Percentiles rank a stretch among this genome's conserved stretches.
Evolutionary conservation across 2,329 filamentous ascomycete species (phyloP).

Genomic region (Delphinella strobiligena): DNA sequence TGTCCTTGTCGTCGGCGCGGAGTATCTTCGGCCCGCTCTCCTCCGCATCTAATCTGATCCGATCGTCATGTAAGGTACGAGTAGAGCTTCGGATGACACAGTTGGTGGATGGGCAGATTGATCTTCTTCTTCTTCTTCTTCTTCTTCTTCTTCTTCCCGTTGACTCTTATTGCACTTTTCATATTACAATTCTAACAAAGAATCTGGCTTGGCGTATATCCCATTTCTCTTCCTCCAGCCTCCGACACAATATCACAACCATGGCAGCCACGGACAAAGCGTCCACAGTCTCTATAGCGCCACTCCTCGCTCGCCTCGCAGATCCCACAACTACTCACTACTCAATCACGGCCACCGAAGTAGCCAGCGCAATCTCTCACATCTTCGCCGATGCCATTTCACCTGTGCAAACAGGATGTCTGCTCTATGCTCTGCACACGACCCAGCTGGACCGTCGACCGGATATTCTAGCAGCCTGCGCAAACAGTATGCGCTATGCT

Average conservation of each 20-base stretch:
- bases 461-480: slow-evolving; percentile 77
- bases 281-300: slow-evolving; percentile 48
- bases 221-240: not conserved
- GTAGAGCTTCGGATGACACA: too few relatives aligned
- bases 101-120: too few relatives aligned
- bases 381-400: slow-evolving; percentile 87
- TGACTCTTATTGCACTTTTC: too few relatives aligned
- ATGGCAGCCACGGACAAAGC: slow-evolving; percentile 1
- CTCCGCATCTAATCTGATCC: too few relatives aligned
- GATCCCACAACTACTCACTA: slow-evolving; percentile 36
- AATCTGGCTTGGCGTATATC: not conserved
- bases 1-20: slow-evolving; percentile 1
- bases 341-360: slow-evolving; percentile 58
- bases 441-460: slow-evolving; percentile 73
- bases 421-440: slow-evolving; percentile 86
- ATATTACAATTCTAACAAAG: not conserved
- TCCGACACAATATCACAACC: not conserved
- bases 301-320: slow-evolving; percentile 63
- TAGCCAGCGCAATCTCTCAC: slow-evolving; percentile 77
- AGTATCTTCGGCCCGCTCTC: slow-evolving; percentile 1
- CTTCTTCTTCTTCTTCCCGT: too few relatives aligned
- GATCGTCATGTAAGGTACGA: too few relatives aligned
- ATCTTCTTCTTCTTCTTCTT: too few relatives aligned
- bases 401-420: slow-evolving; percentile 74
- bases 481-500: slow-evolving; percentile 69